Conservation (phyloP, 164 flowering plant genomes). For the Umbilicus rupestris region DNA sequence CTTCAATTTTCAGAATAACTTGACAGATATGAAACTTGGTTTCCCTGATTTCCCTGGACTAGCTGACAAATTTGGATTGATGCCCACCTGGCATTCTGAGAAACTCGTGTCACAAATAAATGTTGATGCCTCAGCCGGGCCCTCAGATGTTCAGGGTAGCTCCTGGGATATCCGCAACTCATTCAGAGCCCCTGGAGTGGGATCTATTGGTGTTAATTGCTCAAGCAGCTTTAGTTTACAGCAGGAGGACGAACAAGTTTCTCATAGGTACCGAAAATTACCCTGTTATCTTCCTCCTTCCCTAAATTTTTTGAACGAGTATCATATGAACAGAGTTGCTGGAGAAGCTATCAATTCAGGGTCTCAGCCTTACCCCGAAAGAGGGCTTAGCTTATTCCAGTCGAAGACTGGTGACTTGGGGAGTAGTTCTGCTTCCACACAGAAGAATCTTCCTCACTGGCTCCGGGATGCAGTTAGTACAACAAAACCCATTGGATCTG, state of each 20-base stretch:
- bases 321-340: constrained; percentile 16
- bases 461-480: constrained; percentile 79
- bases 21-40: constrained; percentile 87
- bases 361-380: constrained; percentile 20
- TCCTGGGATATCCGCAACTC: constrained; percentile 36
- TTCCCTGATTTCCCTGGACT: constrained; percentile 35
- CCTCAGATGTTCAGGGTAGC: constrained; percentile 32
- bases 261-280: constrained; percentile 33
- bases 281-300: constrained; percentile 44
- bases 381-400: constrained; percentile 16
- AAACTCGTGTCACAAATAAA: constrained; percentile 25
- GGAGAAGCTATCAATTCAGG: constrained; percentile 25
- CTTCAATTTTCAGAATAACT: constrained; percentile 40
- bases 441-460: constrained; percentile 90
- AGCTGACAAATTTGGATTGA: constrained; percentile 26
- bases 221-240: constrained; percentile 28
- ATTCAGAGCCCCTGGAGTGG: constrained; percentile 30
- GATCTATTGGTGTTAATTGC: constrained; percentile 31
- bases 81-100: constrained; percentile 45
- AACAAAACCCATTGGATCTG: constrained; percentile 42
- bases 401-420: constrained; percentile 27
- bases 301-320: constrained; percentile 23
- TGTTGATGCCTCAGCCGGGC: constrained; percentile 39
- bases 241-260: constrained; percentile 27
- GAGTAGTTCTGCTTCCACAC: constrained; percentile 30